Conservation (phyloP, 768 basidiomycete species). For the Heimioporus sp. region DNA sequence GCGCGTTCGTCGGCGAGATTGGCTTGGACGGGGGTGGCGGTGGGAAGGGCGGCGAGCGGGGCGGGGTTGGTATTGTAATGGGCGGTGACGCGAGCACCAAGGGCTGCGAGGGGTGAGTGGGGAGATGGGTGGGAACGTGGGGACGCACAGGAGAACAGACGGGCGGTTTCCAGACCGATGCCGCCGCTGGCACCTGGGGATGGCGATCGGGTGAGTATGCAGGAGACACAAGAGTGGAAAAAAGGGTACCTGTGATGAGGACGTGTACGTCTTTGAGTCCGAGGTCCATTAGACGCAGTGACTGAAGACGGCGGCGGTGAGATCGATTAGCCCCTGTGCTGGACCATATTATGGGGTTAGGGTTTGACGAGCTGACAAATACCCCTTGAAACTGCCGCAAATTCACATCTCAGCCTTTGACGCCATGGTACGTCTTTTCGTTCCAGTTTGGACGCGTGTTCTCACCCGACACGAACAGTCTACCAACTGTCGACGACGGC, state of each 20-base stretch:
- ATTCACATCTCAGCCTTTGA: background rate
- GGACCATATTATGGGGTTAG: slow-evolving; percentile 17
- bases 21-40: slow-evolving; percentile 46
- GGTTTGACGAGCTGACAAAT: slow-evolving; percentile 25
- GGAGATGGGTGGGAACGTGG: background rate
- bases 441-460: background rate
- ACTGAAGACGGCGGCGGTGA: too few relatives aligned
- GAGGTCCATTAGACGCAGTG: slow-evolving; percentile 45
- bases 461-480: slow-evolving; percentile 48
- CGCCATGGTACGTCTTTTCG: slow-evolving; percentile 18
- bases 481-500: slow-evolving; percentile 89
- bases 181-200: slow-evolving; percentile 68
- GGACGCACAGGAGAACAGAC: slow-evolving; percentile 50
- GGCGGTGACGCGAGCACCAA: slow-evolving; percentile 69
- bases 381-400: background rate
- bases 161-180: slow-evolving; percentile 64
- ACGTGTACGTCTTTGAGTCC: slow-evolving; percentile 61
- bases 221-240: background rate
- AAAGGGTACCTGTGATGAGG: slow-evolving; percentile 56
- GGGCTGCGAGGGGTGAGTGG: slow-evolving; percentile 39
- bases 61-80: slow-evolving; percentile 59
- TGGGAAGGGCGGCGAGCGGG: slow-evolving; percentile 41
- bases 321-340: too few relatives aligned
- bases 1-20: slow-evolving; percentile 58
- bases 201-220: background rate